These are phyloP conservation scores for Neocatenulostroma microsporum DNA, from an alignment of 2,329 filamentous ascomycete species.

Conservation along the genomic window DNA sequence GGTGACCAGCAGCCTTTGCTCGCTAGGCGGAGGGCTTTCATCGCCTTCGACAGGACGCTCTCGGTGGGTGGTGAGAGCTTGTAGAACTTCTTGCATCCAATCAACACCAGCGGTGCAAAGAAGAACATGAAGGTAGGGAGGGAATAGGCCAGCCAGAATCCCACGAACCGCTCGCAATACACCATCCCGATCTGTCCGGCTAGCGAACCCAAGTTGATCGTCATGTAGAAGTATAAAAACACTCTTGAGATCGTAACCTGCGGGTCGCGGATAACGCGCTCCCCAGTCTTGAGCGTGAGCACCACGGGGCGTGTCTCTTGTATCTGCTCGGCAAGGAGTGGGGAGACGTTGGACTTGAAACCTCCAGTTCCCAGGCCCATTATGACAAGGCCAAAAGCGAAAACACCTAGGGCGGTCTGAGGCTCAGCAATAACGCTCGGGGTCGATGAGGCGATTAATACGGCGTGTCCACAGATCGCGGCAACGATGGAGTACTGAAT, in stretches of 20 bases:
- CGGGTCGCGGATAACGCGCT: slow-evolving; percentile 41
- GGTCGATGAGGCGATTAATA: slow-evolving; percentile 58
- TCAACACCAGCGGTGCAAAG: slow-evolving; percentile 51
- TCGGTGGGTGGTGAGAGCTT: slow-evolving; percentile 55
- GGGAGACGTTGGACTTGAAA: slow-evolving; percentile 66
- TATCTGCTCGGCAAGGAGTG: slow-evolving; percentile 43
- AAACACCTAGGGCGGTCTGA: slow-evolving; percentile 53
- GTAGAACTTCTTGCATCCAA: slow-evolving; percentile 44
- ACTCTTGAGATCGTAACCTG: slow-evolving; percentile 41
- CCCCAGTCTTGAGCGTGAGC: slow-evolving; percentile 33
- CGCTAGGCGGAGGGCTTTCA: slow-evolving; percentile 51
- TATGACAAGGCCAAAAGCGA: slow-evolving; percentile 57
- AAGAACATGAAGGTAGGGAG: slow-evolving; percentile 57
- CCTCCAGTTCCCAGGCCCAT: slow-evolving; percentile 68
- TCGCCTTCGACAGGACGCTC: slow-evolving; percentile 61
- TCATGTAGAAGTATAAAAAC: slow-evolving; percentile 60
- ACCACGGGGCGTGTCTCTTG: slow-evolving; percentile 33
- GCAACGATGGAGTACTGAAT: slow-evolving; percentile 58
- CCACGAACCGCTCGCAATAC: slow-evolving; percentile 58
- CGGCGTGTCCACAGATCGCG: slow-evolving; percentile 58
- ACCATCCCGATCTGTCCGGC: slow-evolving; percentile 55
- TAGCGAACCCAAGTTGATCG: slow-evolving; percentile 64
- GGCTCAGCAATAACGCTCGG: slow-evolving; percentile 53
- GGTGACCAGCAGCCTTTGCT: slow-evolving; percentile 52
- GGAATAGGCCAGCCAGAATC: slow-evolving; percentile 59